Conservation (phyloP, 1,139 yeast species). For the Meyerozyma sp. region DNA sequence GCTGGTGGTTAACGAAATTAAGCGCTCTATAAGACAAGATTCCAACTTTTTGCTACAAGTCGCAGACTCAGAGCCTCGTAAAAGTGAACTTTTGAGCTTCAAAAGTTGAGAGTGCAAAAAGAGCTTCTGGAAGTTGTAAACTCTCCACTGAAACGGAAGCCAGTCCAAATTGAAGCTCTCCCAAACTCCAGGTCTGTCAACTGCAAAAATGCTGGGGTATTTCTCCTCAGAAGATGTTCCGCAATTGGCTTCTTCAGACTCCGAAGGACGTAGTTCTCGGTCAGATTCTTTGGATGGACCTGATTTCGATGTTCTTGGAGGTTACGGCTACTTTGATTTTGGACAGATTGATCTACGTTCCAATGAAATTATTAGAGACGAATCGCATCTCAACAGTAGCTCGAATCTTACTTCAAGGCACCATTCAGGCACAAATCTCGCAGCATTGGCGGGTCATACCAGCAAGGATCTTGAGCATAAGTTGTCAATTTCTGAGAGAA, state of each 20-base stretch:
- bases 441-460: conserved; percentile 7
- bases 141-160: conserved; percentile 30
- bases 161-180: conserved; percentile 27
- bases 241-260: background rate
- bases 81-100: conserved; percentile 30
- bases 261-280: too few species aligned
- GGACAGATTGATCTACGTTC: conserved; percentile 45
- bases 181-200: conserved; percentile 1
- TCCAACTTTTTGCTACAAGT: conserved; percentile 30
- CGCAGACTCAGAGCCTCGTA: conserved; percentile 32
- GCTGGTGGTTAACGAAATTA: conserved; percentile 54
- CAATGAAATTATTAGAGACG: conserved; percentile 24
- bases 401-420: conserved; percentile 22
- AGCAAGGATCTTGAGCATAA: conserved; percentile 22
- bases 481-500: conserved; percentile 26
- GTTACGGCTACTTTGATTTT: conserved; percentile 73
- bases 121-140: conserved; percentile 28
- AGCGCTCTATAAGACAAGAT: conserved; percentile 36
- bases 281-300: conserved; percentile 8
- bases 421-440: conserved; percentile 28
- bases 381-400: conserved; percentile 25
- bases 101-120: conserved; percentile 28
- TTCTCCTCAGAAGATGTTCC: background rate
- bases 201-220: background rate
- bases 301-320: conserved; percentile 48